Conservation (phyloP, 495 filamentous ascomycete genomes). For the Hypoxylon rickii region DNA sequence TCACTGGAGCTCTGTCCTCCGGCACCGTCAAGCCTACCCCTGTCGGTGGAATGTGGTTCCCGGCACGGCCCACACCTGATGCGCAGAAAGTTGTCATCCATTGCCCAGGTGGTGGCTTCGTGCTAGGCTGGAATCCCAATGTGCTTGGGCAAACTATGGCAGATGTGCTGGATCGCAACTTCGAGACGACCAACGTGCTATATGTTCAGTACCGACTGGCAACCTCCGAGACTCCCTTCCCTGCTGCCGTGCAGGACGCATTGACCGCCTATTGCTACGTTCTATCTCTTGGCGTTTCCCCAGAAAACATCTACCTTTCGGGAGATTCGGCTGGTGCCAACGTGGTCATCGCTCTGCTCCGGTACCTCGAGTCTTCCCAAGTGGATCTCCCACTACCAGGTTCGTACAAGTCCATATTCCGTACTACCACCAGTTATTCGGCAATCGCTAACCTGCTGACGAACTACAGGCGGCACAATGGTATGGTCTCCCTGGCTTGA, state of each 20-base stretch:
- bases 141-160: not conserved
- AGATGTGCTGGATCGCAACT: not conserved
- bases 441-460: too few relatives aligned
- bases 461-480: too few relatives aligned
- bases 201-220: not conserved
- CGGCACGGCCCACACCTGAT: not conserved
- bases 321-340: not conserved
- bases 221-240: not conserved
- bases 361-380: not conserved
- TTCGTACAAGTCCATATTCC: too few relatives aligned
- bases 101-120: not conserved
- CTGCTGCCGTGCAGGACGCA: not conserved
- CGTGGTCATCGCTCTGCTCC: not conserved
- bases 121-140: not conserved
- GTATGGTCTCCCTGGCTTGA: not conserved
- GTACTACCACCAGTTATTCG: too few relatives aligned
- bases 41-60: not conserved
- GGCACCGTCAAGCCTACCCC: not conserved
- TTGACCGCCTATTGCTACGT: not conserved
- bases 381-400: not conserved
- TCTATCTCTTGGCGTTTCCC: not conserved
- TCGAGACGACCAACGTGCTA: not conserved
- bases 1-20: not conserved
- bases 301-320: not conserved
- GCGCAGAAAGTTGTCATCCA: not conserved